Base-by-base conservation (phyloP, 768 basidiomycete species). In the Mycena filopes region DNA sequence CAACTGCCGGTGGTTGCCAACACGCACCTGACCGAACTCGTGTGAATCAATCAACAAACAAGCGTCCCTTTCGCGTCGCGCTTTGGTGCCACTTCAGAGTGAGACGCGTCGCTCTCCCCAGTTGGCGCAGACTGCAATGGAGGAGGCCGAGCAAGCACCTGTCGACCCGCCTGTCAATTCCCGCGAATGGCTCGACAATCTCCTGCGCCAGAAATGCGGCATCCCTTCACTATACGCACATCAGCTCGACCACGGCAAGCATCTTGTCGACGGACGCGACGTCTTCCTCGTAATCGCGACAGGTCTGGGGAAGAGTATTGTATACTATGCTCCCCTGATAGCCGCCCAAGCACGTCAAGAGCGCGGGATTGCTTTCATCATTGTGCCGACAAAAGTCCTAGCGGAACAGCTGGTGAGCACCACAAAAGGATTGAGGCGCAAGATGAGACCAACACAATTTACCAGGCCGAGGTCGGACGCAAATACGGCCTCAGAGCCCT, bases 131-230 rank as follows among this genome's bases (percentile, higher is more conserved):
- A 54, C 13, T 20, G 33, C 51, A 23, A 56, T 56, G 55, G 55
- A 56, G 20, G 42, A 9, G 21, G 16, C 55, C 41, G 42, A 29
- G 40, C 26, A 15, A 18, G 41, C 9, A 25, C n/a, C 26, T 18
- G 12, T 31, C 18, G 56, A 43, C 16, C 56, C 16, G 18, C 46
- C 56, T 33, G 56, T 47, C 56, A 48, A 58, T 43, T 58, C 56
- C 23, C 25, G n/a, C 16, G 43, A 16, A 5, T 58, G 45, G 56
- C 56, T 58, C 15, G 43, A 58, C n/a, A 26, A 20, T n/a, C 56
- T 58, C 36, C 46, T 58, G 46, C 46, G 56, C 31, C 45, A 58
- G 56, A 58, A 58, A 26, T 58, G 56, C 45, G 45, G 56, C 36
- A 20, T 58, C 4, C 45, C 33, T n/a, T 57, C 55, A 46, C 31